phyloP scores from a whole-genome alignment of 768 basidiomycete genomes.

The Scleroderma bovista region DNA sequence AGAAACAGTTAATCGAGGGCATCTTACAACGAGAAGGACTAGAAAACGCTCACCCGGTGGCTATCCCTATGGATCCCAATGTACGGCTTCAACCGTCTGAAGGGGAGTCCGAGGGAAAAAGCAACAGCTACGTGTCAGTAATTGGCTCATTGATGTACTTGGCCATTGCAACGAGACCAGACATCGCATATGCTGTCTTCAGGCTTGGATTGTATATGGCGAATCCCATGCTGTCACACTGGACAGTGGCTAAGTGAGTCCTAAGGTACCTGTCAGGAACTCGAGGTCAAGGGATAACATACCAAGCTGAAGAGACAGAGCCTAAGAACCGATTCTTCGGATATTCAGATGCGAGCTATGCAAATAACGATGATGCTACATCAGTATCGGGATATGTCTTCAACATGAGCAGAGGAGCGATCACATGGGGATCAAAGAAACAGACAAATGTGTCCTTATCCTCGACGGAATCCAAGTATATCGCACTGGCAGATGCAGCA shows the following conservation, averaged over 20 bases:
- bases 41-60: neutral
- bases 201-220: constrained; percentile 7
- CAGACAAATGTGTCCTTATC: constrained; percentile 21
- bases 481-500: neutral
- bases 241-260: constrained; percentile 7
- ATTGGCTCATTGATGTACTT: constrained; percentile 23
- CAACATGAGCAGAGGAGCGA: constrained; percentile 22
- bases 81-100: neutral
- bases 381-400: constrained; percentile 23
- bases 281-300: neutral
- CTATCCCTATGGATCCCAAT: neutral
- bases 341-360: constrained; percentile 24
- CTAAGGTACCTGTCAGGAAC: constrained; percentile 13
- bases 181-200: constrained; percentile 8
- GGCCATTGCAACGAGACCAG: constrained; percentile 5
- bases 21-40: neutral
- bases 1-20: constrained; percentile 9
- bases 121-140: constrained; percentile 1
- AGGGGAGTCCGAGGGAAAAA: neutral
- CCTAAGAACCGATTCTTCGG: constrained; percentile 4
- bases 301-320: neutral
- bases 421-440: constrained; percentile 29
- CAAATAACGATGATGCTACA: constrained; percentile 14
- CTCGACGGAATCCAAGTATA: constrained; percentile 2
- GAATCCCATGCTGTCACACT: constrained; percentile 6